phyloP scores from a whole-genome alignment of 306 rosid species.

The Acacia melanoxylon region DNA sequence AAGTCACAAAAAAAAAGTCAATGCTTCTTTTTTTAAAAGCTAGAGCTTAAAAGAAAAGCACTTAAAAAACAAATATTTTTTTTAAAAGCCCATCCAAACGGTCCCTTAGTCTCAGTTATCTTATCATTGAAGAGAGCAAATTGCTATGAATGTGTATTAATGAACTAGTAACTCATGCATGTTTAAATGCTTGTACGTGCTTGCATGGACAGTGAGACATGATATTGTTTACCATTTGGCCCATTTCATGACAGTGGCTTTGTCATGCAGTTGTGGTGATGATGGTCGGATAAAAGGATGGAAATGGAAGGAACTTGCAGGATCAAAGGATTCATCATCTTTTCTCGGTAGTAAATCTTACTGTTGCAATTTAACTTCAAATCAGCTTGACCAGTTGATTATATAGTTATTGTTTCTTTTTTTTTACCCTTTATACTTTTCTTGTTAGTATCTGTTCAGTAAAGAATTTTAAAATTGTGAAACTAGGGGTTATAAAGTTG shows the following conservation, averaged over 20 bases:
- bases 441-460: not conserved
- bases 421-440: not conserved
- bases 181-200: conserved; percentile 7
- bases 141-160: not conserved
- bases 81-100: too few relatives aligned
- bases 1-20: too few relatives aligned
- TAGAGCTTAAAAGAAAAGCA: too few relatives aligned
- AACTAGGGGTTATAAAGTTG: not conserved
- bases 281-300: conserved; percentile 91
- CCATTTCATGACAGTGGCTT: conserved; percentile 17
- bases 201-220: not conserved
- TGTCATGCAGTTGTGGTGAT: conserved; percentile 76
- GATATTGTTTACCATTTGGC: conserved; percentile 17
- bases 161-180: not conserved
- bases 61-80: too few relatives aligned
- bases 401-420: not conserved
- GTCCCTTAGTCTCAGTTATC: not conserved
- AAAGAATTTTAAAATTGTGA: not conserved
- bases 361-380: conserved; percentile 17
- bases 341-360: conserved; percentile 50
- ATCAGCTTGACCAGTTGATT: not conserved
- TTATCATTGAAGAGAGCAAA: not conserved
- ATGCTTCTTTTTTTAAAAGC: too few relatives aligned
- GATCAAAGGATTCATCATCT: conserved; percentile 43
- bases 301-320: conserved; percentile 75